Evolutionary conservation across 1,139 yeast genomes (phyloP), one percentile per base, ranked within the genome.

Genomic region (Kurtzmaniella quercitrusa): DNA sequence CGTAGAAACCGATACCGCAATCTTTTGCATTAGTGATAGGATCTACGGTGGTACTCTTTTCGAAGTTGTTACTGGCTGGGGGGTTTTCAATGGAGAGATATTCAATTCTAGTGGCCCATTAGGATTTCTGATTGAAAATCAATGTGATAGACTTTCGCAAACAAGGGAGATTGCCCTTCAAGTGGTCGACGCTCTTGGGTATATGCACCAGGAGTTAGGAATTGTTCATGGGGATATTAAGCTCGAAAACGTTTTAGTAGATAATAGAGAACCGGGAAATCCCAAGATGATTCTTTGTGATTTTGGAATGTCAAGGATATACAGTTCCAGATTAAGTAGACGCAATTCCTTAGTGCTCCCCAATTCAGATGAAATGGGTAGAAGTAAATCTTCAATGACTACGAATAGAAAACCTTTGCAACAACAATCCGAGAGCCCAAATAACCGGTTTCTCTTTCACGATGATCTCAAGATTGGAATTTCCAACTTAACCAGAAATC

Each of bases 201-300:
- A 86, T 58, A 73, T 91, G 79, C 97, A 91, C 60, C 62, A 62
- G 29, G 75, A 75, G 11, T 68, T 73, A 47, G 84, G 83, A 4
- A 74, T 88, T 29, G 91, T 85, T 8, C 98, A 91, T 58, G 95
- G 97, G 2, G 98, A 91, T 63, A 67, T 91, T 38, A 91, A 91
- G 61, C 70, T 90, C 42, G 98, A 91, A 56, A 91, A 91, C 57
- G 86, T 94, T 46, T 65, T 91, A 43, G 65, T 88, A 29, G 81
- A 80, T 43, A 61, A 63, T 21, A 50, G 63, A 49, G 57, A 55
- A 25, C 57, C 60, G 11, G 48, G 54, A 16, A 51, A 56, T 14
- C 53, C 57, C 48, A 60, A 62, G 29, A 66, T 82, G 57, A 59
- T 79, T 19, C 58, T 90, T 8, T 88, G 96, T 65, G 98, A 90